Evolutionary conservation across 495 filamentous ascomycete genomes (phyloP).

Genomic region (Trypethelium eluteriae): DNA sequence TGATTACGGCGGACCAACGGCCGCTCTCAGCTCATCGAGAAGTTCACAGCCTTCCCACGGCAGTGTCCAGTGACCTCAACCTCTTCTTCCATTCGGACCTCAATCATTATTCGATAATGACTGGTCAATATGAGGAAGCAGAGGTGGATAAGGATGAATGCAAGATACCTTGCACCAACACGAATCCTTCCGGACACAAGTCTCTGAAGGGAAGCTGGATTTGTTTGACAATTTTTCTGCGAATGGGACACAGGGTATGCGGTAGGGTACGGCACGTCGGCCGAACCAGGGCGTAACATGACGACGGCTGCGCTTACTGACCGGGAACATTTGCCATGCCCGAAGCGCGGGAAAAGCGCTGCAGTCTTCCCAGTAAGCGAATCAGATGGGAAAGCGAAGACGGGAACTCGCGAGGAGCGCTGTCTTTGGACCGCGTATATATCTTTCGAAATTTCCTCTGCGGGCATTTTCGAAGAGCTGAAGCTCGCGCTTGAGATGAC

Average conservation of each 20-base stretch:
- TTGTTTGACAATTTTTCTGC: neutral
- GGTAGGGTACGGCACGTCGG: conserved; percentile 5
- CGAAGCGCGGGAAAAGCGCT: neutral
- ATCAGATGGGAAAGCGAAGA: neutral
- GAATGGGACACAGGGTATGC: neutral
- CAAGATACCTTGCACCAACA: conserved; percentile 9
- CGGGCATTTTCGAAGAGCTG: neutral
- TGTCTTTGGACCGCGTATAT: too few relatives aligned
- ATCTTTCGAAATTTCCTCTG: too few relatives aligned
- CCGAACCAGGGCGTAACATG: conserved; percentile 6
- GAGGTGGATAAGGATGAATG: neutral
- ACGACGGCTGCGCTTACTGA: neutral
- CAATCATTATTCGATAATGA: neutral
- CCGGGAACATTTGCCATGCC: neutral
- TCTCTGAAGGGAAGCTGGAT: conserved; percentile 9
- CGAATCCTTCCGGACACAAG: conserved; percentile 2
- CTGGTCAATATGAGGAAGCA: too few relatives aligned
- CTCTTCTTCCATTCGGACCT: neutral
- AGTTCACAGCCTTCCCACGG: too few relatives aligned
- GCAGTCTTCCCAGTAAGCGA: too few relatives aligned
- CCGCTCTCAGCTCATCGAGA: too few relatives aligned
- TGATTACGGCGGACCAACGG: too few relatives aligned
- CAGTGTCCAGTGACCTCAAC: neutral
- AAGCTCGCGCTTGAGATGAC: neutral
- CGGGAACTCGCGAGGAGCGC: neutral